A percentile compares a stretch with the other conserved stretches of the same genome.
phyloP scores from a whole-genome alignment of 2,329 filamentous ascomycete species.

The Xylaria sp. region DNA sequence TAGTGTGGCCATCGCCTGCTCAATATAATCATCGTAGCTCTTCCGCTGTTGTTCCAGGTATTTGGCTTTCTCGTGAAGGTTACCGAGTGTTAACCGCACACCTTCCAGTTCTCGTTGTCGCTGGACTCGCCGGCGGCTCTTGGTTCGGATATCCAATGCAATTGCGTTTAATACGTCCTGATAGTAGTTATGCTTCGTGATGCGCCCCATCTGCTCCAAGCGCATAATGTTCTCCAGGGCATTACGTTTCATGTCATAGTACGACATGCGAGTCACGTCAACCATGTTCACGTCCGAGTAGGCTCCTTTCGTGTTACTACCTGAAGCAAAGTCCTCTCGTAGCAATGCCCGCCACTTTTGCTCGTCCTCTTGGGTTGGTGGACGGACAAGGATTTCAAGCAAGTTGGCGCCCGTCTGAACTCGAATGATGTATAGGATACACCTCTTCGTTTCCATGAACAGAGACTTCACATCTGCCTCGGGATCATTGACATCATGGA shows the following conservation, averaged over 20 bases:
- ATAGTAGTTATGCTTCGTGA: slow-evolving; percentile 91
- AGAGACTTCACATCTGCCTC: slow-evolving; percentile 91
- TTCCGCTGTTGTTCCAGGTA: slow-evolving; percentile 96
- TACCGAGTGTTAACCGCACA: slow-evolving; percentile 77
- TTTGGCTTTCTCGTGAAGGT: slow-evolving; percentile 85
- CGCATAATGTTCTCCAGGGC: slow-evolving; percentile 93
- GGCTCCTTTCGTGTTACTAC: slow-evolving; percentile 78
- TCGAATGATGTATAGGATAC: slow-evolving; percentile 96
- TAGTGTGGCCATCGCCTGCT: slow-evolving; percentile 96
- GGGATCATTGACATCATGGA: slow-evolving; percentile 90
- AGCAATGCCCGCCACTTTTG: slow-evolving; percentile 86
- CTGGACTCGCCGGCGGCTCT: slow-evolving; percentile 92
- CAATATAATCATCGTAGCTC: slow-evolving; percentile 99
- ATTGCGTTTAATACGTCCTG: slow-evolving; percentile 99
- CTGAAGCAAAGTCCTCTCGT: slow-evolving; percentile 80
- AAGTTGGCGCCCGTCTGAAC: slow-evolving; percentile 92
- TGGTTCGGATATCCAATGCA: slow-evolving; percentile 94
- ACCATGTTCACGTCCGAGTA: slow-evolving; percentile 90
- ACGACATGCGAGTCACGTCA: slow-evolving; percentile 89
- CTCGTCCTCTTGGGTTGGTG: slow-evolving; percentile 87
- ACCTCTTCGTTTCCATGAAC: slow-evolving; percentile 98
- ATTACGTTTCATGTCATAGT: slow-evolving; percentile 90
- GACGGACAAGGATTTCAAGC: slow-evolving; percentile 95
- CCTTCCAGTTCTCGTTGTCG: slow-evolving; percentile 90
- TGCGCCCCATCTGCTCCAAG: slow-evolving; percentile 86